Evolutionary conservation across 441 rosid genomes (phyloP).

Genomic region (Kokia cookei): DNA sequence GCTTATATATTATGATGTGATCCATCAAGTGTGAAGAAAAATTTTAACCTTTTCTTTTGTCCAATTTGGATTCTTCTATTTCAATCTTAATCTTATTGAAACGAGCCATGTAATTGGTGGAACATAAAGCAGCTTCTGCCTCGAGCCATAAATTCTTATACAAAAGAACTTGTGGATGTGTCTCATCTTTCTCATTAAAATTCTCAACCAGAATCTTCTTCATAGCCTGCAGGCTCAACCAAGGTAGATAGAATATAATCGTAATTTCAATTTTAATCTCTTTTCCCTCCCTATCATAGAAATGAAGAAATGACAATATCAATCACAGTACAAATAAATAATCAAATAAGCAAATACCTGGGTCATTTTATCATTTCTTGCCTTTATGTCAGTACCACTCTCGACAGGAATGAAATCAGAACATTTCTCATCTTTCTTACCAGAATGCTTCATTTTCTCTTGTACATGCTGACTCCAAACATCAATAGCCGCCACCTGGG

Average conservation of each 20-base stretch:
- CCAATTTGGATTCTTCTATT: constrained; percentile 37
- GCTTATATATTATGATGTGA: not conserved
- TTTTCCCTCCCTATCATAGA: not conserved
- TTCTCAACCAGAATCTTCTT: constrained; percentile 58
- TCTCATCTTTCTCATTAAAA: constrained; percentile 50
- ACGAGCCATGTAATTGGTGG: constrained; percentile 65
- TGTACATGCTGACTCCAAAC: constrained; percentile 14
- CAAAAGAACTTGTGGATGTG: constrained; percentile 48
- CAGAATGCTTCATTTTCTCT: constrained; percentile 21
- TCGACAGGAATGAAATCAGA: constrained; percentile 12
- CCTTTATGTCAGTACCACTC: constrained; percentile 21
- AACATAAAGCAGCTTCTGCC: constrained; percentile 87
- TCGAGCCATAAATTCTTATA: constrained; percentile 96
- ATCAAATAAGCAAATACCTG: constrained; percentile 40
- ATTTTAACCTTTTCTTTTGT: constrained; percentile 33
- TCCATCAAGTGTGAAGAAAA: not conserved
- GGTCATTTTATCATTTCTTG: constrained; percentile 45
- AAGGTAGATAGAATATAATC: not conserved
- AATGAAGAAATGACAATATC: not conserved
- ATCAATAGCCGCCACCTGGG: constrained; percentile 14
- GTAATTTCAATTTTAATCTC: not conserved
- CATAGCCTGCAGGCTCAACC: constrained; percentile 53
- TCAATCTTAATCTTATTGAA: constrained; percentile 51
- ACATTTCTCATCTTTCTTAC: constrained; percentile 16
- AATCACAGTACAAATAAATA: not conserved